Evolutionary conservation across 2,329 filamentous ascomycete species (phyloP).

Genomic region (Coleophoma eucalyptorum): DNA sequence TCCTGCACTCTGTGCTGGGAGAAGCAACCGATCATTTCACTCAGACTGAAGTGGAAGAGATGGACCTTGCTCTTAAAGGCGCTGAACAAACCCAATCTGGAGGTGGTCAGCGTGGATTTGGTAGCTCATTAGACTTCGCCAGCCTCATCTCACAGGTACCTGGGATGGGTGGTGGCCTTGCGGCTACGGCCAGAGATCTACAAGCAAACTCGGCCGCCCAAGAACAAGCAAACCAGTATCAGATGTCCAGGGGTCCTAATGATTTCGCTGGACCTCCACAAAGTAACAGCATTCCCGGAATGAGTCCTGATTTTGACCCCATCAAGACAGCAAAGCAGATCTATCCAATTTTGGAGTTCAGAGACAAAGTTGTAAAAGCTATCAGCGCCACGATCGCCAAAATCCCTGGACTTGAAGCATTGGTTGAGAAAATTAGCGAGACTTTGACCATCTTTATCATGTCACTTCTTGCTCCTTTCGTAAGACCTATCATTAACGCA

Average conservation of each 20-base stretch:
- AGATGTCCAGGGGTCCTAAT: constrained; percentile 34
- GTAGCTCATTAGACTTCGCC: constrained; percentile 57
- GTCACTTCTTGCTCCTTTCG: constrained; percentile 84
- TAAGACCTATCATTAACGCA: constrained; percentile 85
- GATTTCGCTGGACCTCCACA: constrained; percentile 39
- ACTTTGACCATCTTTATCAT: constrained; percentile 89
- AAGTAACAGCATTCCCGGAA: constrained; percentile 61
- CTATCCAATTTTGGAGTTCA: constrained; percentile 90
- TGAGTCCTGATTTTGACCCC: constrained; percentile 73
- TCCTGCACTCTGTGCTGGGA: constrained; percentile 69
- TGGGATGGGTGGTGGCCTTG: constrained; percentile 60
- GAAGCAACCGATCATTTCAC: constrained; percentile 83
- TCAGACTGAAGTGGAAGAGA: constrained; percentile 79
- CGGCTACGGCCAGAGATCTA: constrained; percentile 60
- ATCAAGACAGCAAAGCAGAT: constrained; percentile 76
- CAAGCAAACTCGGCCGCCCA: constrained; percentile 59
- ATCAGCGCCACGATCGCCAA: constrained; percentile 86
- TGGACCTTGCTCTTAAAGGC: constrained; percentile 70
- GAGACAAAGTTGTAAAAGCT: constrained; percentile 86
- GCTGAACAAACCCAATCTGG: constrained; percentile 47
- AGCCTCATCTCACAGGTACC: constrained; percentile 75
- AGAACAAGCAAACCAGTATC: constrained; percentile 49
- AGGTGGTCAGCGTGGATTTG: constrained; percentile 29
- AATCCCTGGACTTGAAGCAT: constrained; percentile 81
- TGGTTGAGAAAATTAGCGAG: constrained; percentile 94